Base-by-base conservation (phyloP, 202 grass and related monocot genomes). In the Bolboschoenoplectus hybrid region DNA sequence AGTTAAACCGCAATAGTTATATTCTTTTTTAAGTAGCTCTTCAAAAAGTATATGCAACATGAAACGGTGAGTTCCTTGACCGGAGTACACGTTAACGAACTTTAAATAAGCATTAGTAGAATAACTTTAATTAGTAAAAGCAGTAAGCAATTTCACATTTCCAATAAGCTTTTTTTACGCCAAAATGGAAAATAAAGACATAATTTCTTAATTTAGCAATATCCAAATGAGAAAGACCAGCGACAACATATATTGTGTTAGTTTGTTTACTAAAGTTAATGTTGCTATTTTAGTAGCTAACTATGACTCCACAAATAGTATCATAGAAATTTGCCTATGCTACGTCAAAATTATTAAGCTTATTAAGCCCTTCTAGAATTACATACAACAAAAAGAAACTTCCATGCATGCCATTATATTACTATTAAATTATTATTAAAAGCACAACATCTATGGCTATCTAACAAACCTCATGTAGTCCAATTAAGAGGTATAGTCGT, bases 11-110 rank as follows among this genome's bases (percentile, higher is more conserved):
- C 8, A 60, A 19, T 6, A 60, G 13, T 61, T 80, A 61, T 43
- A 60, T 41, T 4, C 20, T 47, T 72, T 47, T 36, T 36, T 20
- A 74, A 11, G 4, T 74, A 86, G 76, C 36, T 80, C 82, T 47
- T 55, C 63, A 91, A 88, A 66, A 84, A 83, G 49, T 53, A 85
- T 17, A 91, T 60, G 55, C 20, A 60, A 67, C 45, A 83, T 67
- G 9, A 80, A 43, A 55, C 17, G 13, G 51, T 50, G 14, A 78
- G 74, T 34, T 39, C 74, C 32, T 78, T 57, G 34, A 13, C 34
- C 51, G 3, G 39, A 16, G 73, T 53, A 78, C 6, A 7, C 50
- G 8, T 55, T 55, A 36, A 5, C 26, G 39, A 55, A 78, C 35
- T 39, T 77, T 69, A 1, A 46, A 4, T 13, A 57, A 36, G 50